Percentiles rank a stretch among this genome's conserved stretches.
These are phyloP conservation scores for Saccharomyces paradoxus DNA, from an alignment of 805 yeast genomes.

Conservation along the genomic window DNA sequence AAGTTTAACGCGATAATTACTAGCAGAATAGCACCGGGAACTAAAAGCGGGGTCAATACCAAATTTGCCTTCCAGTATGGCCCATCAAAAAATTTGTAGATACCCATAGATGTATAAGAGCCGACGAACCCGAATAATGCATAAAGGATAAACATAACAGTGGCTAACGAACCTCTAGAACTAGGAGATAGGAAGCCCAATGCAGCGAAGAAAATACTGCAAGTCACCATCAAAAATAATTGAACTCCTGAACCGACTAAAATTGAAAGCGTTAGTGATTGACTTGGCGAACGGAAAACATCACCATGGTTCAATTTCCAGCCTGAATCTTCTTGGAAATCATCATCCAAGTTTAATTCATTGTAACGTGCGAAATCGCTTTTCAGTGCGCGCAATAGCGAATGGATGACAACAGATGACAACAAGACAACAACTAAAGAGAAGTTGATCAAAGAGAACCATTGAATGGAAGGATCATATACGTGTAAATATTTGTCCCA, in stretches of 20 bases:
- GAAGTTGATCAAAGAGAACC: slow-evolving; percentile 88
- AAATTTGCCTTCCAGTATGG: slow-evolving; percentile 83
- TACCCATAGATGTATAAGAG: slow-evolving; percentile 76
- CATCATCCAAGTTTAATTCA: slow-evolving; percentile 80
- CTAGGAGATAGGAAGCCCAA: slow-evolving; percentile 89
- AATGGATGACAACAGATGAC: slow-evolving; percentile 69
- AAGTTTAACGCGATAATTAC: slow-evolving; percentile 67
- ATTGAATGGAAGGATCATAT: slow-evolving; percentile 86
- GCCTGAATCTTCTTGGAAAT: slow-evolving; percentile 85
- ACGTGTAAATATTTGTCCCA: slow-evolving; percentile 96
- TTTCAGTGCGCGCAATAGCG: slow-evolving; percentile 68
- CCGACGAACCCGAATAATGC: slow-evolving; percentile 76
- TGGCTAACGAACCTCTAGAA: slow-evolving; percentile 86
- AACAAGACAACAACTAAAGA: slow-evolving; percentile 71
- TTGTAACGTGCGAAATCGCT: slow-evolving; percentile 84
- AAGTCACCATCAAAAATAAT: slow-evolving; percentile 63
- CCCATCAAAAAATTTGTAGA: slow-evolving; percentile 87
- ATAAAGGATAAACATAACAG: slow-evolving; percentile 79
- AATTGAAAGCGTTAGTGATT: slow-evolving; percentile 64
- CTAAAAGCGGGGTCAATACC: slow-evolving; percentile 70
- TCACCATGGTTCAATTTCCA: slow-evolving; percentile 97
- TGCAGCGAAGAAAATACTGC: slow-evolving; percentile 73
- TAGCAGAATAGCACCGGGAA: slow-evolving; percentile 70
- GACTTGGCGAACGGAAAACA: slow-evolving; percentile 76
- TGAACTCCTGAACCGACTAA: slow-evolving; percentile 86